These are phyloP conservation scores for Yamadazyma insecticola DNA, from an alignment of 805 yeast genomes.

Conservation along the genomic window DNA sequence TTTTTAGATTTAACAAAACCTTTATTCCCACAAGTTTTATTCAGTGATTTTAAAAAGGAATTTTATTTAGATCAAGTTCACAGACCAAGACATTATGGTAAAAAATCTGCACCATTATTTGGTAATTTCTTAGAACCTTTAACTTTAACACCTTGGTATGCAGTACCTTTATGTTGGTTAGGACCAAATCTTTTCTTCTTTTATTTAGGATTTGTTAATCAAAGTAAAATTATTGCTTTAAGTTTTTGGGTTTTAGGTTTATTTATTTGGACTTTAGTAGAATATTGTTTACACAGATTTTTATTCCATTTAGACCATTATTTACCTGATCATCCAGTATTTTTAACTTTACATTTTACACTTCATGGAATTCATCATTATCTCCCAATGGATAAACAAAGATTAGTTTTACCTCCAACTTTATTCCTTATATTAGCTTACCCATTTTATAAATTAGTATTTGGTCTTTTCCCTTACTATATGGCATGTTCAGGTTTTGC, in stretches of 20 bases:
- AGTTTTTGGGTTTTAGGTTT: slow-evolving; percentile 74
- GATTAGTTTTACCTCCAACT: slow-evolving; percentile 97
- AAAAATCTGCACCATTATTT: slow-evolving; percentile 92
- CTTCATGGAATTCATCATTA: slow-evolving; percentile 97
- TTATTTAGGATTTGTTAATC: slow-evolving; percentile 51
- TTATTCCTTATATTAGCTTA: slow-evolving; percentile 64
- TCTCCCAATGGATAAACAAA: slow-evolving; percentile 90
- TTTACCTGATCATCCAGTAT: slow-evolving; percentile 74
- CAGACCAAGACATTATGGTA: slow-evolving; percentile 96
- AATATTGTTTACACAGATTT: slow-evolving; percentile 84
- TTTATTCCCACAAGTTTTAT: slow-evolving; percentile 71
- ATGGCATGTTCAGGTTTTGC: slow-evolving; percentile 90
- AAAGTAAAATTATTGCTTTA: slow-evolving; percentile 43
- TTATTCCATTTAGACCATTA: slow-evolving; percentile 86
- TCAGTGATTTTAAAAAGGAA: slow-evolving; percentile 73
- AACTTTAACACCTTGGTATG: slow-evolving; percentile 91
- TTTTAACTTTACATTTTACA: slow-evolving; percentile 80
- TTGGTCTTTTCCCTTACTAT: slow-evolving; percentile 70
- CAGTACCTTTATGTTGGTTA: slow-evolving; percentile 82
- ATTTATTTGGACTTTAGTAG: slow-evolving; percentile 89
- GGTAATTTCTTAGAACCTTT: slow-evolving; percentile 94
- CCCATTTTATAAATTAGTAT: slow-evolving; percentile 81
- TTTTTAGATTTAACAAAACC: slow-evolving; percentile 86
- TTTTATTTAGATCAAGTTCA: slow-evolving; percentile 95
- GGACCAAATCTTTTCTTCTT: slow-evolving; percentile 70